Evolutionary conservation across 1,284 basidiomycete species (phyloP), one percentile per base, ranked within the genome.

Genomic region (Puccinia hordei): DNA sequence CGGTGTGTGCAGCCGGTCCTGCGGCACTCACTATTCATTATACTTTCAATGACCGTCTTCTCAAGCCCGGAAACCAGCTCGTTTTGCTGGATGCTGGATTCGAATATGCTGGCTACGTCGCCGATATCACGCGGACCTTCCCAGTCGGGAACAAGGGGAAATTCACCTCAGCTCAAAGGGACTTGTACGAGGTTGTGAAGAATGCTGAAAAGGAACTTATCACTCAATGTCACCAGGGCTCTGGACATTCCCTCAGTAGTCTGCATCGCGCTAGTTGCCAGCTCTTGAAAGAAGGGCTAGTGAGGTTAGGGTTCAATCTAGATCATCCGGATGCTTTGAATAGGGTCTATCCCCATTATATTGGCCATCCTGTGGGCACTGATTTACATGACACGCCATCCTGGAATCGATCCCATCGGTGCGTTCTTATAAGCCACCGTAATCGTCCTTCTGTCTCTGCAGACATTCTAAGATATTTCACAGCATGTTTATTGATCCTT

Each of bases 1-100:
- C 95, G 22, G 95, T 98, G 4, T 93, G 96, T 46, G 95, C 94
- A 6, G 94, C 93, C 1, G 95, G 95, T 30, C 30, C 55, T n/a
- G 80, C 81, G 30, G 90, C 92, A 1, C 88, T 95, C 0, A 91
- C 93, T 49, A 94, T 98, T 82, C 95, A 98, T 83, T 97, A 97
- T 84, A 95, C 94, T 0, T 89, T 91, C 41, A 97, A 97, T 85
- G 91, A 95, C 85, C 92, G 93, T 81, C 84, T 91, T 41, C 86
- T 95, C 9, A 87, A 89, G 57, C 86, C 90, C 2, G 38, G 27
- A 1, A 89, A 88, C n/a, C 93, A 97, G 83, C 87, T 95, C 82
- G 88, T 97, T 8, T 88, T 97, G 10, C 90, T 97, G 80, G 95
- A 98, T 83, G 95, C 94, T 15, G 78, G 78, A 63, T 66, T 63